These are phyloP conservation scores for Sambucus nigra DNA, from an alignment of 129 eudicot species.

Conservation along the genomic window DNA sequence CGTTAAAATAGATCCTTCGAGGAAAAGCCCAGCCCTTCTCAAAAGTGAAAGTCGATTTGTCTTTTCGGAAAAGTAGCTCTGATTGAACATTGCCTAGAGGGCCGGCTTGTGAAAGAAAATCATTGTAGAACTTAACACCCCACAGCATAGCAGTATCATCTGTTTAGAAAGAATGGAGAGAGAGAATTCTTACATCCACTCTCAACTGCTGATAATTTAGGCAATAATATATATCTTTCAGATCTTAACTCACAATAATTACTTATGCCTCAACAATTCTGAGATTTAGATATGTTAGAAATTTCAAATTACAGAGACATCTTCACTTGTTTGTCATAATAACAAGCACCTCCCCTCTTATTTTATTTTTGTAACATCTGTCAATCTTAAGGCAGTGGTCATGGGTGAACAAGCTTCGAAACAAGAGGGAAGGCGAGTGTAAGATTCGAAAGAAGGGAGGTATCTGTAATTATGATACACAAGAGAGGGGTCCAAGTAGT, in stretches of 20 bases:
- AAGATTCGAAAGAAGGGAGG: no score
- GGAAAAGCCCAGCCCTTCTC: constrained; percentile 99
- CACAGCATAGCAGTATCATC: constrained; percentile 98
- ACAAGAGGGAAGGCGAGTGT: no score
- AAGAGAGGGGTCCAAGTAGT: no score
- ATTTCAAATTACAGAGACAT: no score
- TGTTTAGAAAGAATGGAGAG: constrained; percentile 18
- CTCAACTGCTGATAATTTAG: background rate
- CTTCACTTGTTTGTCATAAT: no score
- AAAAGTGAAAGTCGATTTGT: constrained; percentile 61
- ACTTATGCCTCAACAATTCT: background rate
- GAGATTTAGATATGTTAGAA: no score
- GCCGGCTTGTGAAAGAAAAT: constrained; percentile 77
- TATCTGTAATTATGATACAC: no score
- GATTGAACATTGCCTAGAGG: constrained; percentile 87
- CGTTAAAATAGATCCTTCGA: constrained; percentile 80
- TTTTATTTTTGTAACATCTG: no score
- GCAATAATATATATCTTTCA: no score
- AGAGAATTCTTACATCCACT: constrained; percentile 2
- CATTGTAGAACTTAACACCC: constrained; percentile 92
- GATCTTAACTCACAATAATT: background rate
- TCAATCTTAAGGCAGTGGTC: no score
- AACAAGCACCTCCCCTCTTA: no score
- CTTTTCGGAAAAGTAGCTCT: constrained; percentile 81
- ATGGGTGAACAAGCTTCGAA: no score